Evolutionary conservation across 2,329 filamentous ascomycete species (phyloP), one percentile per base, ranked within the genome.

Genomic region (Fonsecaea erecta): DNA sequence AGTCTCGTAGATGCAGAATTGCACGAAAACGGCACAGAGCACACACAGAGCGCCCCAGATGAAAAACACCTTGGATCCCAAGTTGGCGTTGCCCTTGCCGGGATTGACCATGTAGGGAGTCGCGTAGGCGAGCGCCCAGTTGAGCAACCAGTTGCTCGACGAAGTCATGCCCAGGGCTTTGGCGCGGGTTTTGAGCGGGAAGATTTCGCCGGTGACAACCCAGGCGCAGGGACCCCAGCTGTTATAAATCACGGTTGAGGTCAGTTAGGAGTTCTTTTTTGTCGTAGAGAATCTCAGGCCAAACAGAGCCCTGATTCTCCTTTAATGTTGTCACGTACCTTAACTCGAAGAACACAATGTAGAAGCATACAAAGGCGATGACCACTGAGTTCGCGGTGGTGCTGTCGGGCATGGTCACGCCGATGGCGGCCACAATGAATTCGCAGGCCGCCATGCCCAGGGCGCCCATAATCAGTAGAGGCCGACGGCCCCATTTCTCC

Each of bases 331-430:
- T 32, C 30, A 32, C 30, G 9, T 32, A 32, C 30, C 30, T 32
- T 9, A 85, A 88, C 65, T 92, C 92, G 77, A 96, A 96, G 84
- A 90, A 93, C 85, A 91, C 92, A 83, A 96, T 93, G 85, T 92
- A 94, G 82, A 96, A 88, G 81, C 88, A 90, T 75, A 95, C 94
- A 81, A 96, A 95, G 67, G 91, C 86, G 48, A 68, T 62, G 74
- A 56, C 43, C 1, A 48, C 40, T 37, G 32, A 56, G 34, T 34
- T 30, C 14, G 61, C 74, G 12, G 75, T 72, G 1, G 73, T 72
- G 26, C 74, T 74, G 52, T 73, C 66, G 64, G 77, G 70, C 74
- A 69, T 60, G 76, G 75, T 73, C 1, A 37, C 86, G 0, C 78
- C 75, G 77, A 18, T 80, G 80, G 3, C 86, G 16, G 40, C 61